phyloP scores from a whole-genome alignment of 768 basidiomycete species.

The Boletus eberwhitei region DNA sequence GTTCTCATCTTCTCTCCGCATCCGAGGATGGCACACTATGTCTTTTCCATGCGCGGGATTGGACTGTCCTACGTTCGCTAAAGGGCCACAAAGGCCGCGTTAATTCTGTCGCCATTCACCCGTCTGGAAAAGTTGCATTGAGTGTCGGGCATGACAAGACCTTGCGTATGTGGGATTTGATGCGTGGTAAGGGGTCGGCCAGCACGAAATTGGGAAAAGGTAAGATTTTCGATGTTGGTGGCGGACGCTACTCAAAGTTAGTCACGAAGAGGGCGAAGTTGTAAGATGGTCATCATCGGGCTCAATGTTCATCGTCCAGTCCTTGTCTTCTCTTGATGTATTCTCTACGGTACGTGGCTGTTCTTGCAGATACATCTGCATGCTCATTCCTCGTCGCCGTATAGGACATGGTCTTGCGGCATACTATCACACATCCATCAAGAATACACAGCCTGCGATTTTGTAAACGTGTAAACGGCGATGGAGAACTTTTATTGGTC shows the following conservation, averaged over 20 bases:
- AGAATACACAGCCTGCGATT: constrained; percentile 86
- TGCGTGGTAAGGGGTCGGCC: constrained; percentile 87
- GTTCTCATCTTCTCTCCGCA: constrained; percentile 85
- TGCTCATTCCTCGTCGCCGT: not conserved
- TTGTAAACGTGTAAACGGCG: constrained; percentile 52
- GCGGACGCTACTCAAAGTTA: not conserved
- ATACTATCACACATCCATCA: constrained; percentile 71
- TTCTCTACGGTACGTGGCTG: constrained; percentile 63
- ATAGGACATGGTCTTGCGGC: constrained; percentile 76
- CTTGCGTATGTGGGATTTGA: constrained; percentile 97
- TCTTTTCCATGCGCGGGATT: constrained; percentile 91
- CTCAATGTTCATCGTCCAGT: constrained; percentile 75
- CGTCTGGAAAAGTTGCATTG: constrained; percentile 86
- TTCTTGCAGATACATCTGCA: not conserved
- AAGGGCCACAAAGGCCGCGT: constrained; percentile 94
- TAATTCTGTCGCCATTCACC: constrained; percentile 88
- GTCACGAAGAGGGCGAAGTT: constrained; percentile 76
- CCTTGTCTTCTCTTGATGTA: constrained; percentile 71
- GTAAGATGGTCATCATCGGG: constrained; percentile 86
- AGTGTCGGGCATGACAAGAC: constrained; percentile 89
- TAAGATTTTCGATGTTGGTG: constrained; percentile 27
- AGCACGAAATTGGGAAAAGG: constrained; percentile 90
- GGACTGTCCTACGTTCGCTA: constrained; percentile 81
- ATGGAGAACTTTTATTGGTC: constrained; percentile 71
- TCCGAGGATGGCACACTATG: constrained; percentile 91